Percentiles rank a stretch among this genome's conserved stretches.
Conservation (phyloP, 495 filamentous ascomycete species). For the Tirmania nivea region DNA sequence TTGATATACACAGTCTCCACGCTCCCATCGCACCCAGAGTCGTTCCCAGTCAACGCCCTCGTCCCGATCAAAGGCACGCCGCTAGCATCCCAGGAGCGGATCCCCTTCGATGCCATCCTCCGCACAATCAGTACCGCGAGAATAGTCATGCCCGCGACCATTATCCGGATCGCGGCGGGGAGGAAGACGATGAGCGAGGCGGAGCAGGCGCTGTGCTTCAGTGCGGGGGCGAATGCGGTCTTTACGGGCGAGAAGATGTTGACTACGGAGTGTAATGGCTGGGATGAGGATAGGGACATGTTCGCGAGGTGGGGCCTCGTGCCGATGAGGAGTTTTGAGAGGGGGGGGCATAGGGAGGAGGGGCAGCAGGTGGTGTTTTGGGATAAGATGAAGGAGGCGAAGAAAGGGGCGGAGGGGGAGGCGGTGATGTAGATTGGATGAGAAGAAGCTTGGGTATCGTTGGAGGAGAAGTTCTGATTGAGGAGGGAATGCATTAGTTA, state of each 20-base stretch:
- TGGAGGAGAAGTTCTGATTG: no score
- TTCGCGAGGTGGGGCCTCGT: slow-evolving; percentile 56
- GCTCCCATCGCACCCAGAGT: slow-evolving; percentile 56
- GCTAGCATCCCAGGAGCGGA: slow-evolving; percentile 43
- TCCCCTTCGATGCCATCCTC: slow-evolving; percentile 45
- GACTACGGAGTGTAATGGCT: slow-evolving; percentile 70
- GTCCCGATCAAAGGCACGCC: slow-evolving; percentile 75
- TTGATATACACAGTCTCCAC: slow-evolving; percentile 57
- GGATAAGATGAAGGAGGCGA: no score
- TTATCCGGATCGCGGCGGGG: slow-evolving; percentile 62
- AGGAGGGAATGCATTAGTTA: no score
- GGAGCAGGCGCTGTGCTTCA: slow-evolving; percentile 64
- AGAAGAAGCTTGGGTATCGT: no score
- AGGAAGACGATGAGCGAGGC: slow-evolving; percentile 57
- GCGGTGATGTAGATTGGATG: no score
- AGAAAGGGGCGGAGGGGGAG: no score
- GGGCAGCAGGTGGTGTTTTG: background rate
- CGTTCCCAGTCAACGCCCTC: slow-evolving; percentile 65
- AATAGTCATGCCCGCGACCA: slow-evolving; percentile 55
- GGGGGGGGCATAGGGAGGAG: slow-evolving; percentile 9
- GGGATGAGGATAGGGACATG: slow-evolving; percentile 64
- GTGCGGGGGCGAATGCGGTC: slow-evolving; percentile 68
- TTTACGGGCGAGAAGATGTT: slow-evolving; percentile 88
- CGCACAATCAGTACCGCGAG: slow-evolving; percentile 62
- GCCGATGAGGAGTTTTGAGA: slow-evolving; percentile 39